These are phyloP conservation scores for Ilex paraguariensis DNA, from an alignment of 305 asterid genomes.

Conservation along the genomic window DNA sequence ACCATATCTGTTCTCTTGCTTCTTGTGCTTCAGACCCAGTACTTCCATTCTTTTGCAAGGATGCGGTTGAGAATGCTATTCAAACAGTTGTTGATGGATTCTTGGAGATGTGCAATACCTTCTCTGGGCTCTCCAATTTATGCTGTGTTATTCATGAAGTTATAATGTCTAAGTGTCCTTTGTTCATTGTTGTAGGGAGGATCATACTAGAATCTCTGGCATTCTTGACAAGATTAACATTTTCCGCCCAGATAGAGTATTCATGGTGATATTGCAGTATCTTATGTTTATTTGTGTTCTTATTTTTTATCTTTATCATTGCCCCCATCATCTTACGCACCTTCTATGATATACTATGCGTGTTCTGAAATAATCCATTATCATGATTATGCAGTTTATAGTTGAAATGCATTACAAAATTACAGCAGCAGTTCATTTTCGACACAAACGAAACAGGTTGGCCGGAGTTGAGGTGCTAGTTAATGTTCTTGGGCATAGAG, in stretches of 20 bases:
- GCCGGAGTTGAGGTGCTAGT: constrained; percentile 88
- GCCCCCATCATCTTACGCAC: too few relatives aligned
- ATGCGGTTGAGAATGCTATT: constrained; percentile 55
- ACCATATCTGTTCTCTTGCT: constrained; percentile 78
- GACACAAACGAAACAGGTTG: constrained; percentile 78
- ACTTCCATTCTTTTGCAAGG: constrained; percentile 68
- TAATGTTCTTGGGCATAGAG: constrained; percentile 71
- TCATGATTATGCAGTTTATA: constrained; percentile 56
- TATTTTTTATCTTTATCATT: too few relatives aligned
- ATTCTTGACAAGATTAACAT: constrained; percentile 87
- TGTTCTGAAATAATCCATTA: constrained; percentile 4
- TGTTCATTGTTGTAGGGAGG: constrained; percentile 58
- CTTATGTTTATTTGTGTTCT: too few relatives aligned
- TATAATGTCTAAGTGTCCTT: constrained; percentile 17
- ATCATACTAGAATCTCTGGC: constrained; percentile 35
- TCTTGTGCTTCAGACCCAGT: constrained; percentile 64
- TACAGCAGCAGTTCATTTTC: constrained; percentile 64
- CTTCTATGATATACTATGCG: too few relatives aligned
- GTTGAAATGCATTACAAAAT: constrained; percentile 91
- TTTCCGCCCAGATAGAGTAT: constrained; percentile 95
- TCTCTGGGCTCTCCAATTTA: constrained; percentile 18
- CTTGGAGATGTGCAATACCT: constrained; percentile 61
- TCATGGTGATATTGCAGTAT: constrained; percentile 51
- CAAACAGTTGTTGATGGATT: constrained; percentile 94
- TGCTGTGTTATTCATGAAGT: constrained; percentile 9